Percentiles rank a stretch among this genome's conserved stretches.
Evolutionary conservation across 768 basidiomycete species (phyloP).

Genomic region (Daedaleopsis nitida): DNA sequence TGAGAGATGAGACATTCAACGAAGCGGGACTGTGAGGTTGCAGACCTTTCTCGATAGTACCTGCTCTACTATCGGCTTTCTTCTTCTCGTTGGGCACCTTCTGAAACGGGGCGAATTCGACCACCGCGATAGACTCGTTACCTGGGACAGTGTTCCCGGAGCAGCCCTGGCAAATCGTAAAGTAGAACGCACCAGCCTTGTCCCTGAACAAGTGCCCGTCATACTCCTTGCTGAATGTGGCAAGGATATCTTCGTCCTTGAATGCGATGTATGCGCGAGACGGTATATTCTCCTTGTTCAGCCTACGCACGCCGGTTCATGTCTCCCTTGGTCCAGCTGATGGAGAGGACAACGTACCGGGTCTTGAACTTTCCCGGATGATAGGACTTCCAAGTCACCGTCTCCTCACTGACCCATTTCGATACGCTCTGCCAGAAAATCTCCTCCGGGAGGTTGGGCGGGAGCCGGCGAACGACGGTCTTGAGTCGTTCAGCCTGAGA

Average conservation of each 20-base stretch:
- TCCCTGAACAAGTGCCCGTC: conserved; percentile 93
- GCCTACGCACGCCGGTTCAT: conserved; percentile 38
- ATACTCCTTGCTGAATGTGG: conserved; percentile 78
- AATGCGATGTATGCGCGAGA: conserved; percentile 94
- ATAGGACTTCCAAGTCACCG: conserved; percentile 65
- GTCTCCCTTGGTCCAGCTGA: not conserved
- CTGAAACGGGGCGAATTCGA: conserved; percentile 94
- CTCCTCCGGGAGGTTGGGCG: conserved; percentile 88
- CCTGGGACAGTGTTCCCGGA: conserved; percentile 46
- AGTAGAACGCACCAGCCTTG: conserved; percentile 69
- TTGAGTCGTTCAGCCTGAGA: conserved; percentile 68
- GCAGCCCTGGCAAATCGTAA: not conserved
- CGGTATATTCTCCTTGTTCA: conserved; percentile 81
- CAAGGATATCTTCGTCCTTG: conserved; percentile 70
- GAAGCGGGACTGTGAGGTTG: not conserved
- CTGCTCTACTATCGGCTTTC: conserved; percentile 79
- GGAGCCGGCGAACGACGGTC: conserved; percentile 83
- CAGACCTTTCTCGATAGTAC: conserved; percentile 88
- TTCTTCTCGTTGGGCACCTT: conserved; percentile 75
- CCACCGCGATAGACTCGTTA: conserved; percentile 83
- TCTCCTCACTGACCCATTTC: conserved; percentile 80
- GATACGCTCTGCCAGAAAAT: conserved; percentile 93
- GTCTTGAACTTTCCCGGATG: conserved; percentile 70
- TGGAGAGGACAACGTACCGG: conserved; percentile 46
- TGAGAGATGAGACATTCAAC: not conserved